These are phyloP conservation scores for Komagataea norvegica DNA, from an alignment of 1,139 yeast species.

Conservation along the genomic window DNA sequence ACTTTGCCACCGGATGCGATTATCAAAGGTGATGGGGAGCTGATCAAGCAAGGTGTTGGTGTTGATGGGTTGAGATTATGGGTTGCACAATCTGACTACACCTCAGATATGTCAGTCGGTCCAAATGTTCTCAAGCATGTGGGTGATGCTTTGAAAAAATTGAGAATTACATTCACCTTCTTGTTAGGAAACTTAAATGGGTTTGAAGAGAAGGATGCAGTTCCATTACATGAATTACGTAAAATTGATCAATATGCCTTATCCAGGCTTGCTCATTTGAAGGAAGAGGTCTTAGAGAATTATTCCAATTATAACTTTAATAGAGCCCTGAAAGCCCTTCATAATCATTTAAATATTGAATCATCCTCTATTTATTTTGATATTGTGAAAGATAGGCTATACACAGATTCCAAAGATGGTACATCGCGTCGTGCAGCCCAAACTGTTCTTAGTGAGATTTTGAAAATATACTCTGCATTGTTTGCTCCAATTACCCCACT, in stretches of 20 bases:
- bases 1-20: slow-evolving; percentile 64
- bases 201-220: slow-evolving; percentile 24
- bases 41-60: slow-evolving; percentile 62
- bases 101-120: slow-evolving; percentile 73
- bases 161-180: slow-evolving; percentile 76
- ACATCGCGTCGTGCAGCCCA: slow-evolving; percentile 61
- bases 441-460: slow-evolving; percentile 60
- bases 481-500: slow-evolving; percentile 81
- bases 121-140: slow-evolving; percentile 70
- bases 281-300: slow-evolving; percentile 36
- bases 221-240: slow-evolving; percentile 38
- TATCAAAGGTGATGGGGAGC: slow-evolving; percentile 53
- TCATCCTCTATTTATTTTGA: slow-evolving; percentile 86
- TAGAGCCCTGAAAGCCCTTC: slow-evolving; percentile 55
- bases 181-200: slow-evolving; percentile 70
- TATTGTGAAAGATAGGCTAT: slow-evolving; percentile 76
- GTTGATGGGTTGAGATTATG: slow-evolving; percentile 88
- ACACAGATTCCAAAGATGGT: slow-evolving; percentile 55
- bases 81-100: slow-evolving; percentile 86
- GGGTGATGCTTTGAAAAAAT: slow-evolving; percentile 73
- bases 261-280: slow-evolving; percentile 48
- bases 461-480: slow-evolving; percentile 58
- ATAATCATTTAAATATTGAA: slow-evolving; percentile 67
- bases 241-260: slow-evolving; percentile 65
- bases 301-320: slow-evolving; percentile 63